A percentile compares a stretch with the other conserved stretches of the same genome.
phyloP scores from a whole-genome alignment of 2,329 filamentous ascomycete species.

The Alternaria alternata region DNA sequence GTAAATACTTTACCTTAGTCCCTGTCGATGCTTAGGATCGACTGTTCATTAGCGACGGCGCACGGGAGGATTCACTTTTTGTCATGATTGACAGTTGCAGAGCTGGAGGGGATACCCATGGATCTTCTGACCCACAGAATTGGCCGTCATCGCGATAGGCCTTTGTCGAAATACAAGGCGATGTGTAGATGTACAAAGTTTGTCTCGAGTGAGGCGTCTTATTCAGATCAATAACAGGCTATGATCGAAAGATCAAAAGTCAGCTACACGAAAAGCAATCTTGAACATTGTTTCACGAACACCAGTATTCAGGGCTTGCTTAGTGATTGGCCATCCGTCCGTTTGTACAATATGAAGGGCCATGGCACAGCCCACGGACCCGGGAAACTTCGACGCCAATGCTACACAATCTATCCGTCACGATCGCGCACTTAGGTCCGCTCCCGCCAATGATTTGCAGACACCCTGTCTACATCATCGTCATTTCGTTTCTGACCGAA shows the following conservation, averaged over 20 bases:
- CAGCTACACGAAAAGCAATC: constrained; percentile 3
- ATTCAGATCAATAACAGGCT: constrained; percentile 1
- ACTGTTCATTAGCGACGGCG: constrained; percentile 50
- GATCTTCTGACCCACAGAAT: constrained; percentile 11
- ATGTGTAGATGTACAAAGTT: constrained; percentile 1
- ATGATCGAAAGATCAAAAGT: constrained; percentile 11
- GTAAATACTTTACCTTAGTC: constrained; percentile 26
- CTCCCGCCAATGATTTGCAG: constrained; percentile 20
- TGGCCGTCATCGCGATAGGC: constrained; percentile 4
- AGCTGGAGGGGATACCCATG: constrained; percentile 19
- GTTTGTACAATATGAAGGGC: constrained; percentile 10
- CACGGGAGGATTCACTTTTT: constrained; percentile 27
- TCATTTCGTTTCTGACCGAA: constrained; percentile 20
- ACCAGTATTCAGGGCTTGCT: constrained; percentile 3
- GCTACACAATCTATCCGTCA: constrained; percentile 35
- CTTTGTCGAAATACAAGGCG: constrained; percentile 2
- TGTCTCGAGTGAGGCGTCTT: background rate
- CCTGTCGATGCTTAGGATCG: constrained; percentile 28
- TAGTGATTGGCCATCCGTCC: constrained; percentile 14
- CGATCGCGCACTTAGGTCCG: constrained; percentile 16
- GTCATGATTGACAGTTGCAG: constrained; percentile 3
- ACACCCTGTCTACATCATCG: constrained; percentile 17
- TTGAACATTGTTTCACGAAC: constrained; percentile 14
- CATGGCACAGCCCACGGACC: constrained; percentile 19
- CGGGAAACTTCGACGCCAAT: constrained; percentile 23